Percentiles rank a stretch among this genome's conserved stretches.
Conservation (phyloP, 495 filamentous ascomycete species). For the Neurospora sp. region DNA sequence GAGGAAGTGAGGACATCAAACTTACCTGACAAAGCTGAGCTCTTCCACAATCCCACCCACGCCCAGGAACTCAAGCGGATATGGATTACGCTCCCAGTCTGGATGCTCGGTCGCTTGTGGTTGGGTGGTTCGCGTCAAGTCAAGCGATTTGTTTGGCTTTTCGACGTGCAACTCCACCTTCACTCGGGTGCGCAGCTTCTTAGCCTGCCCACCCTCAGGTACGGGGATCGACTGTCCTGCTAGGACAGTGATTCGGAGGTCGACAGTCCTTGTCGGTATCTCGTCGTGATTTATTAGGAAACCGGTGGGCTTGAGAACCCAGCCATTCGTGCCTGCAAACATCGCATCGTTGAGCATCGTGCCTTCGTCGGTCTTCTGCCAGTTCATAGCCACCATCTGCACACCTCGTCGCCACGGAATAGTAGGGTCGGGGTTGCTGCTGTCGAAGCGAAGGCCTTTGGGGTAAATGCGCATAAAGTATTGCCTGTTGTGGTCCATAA, state of each 20-base stretch:
- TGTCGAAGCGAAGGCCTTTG: slow-evolving; percentile 64
- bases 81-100: slow-evolving; percentile 23
- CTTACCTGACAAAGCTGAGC: slow-evolving; percentile 41
- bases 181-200: slow-evolving; percentile 36
- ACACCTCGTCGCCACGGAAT: slow-evolving; percentile 80
- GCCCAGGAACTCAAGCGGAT: slow-evolving; percentile 26
- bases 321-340: slow-evolving; percentile 76
- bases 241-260: slow-evolving; percentile 34
- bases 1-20: neutral
- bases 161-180: slow-evolving; percentile 76
- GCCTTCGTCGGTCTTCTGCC: slow-evolving; percentile 80
- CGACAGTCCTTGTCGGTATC: slow-evolving; percentile 19
- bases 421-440: slow-evolving; percentile 77
- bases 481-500: slow-evolving; percentile 71
- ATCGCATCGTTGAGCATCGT: slow-evolving; percentile 95
- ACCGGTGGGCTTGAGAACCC: slow-evolving; percentile 72
- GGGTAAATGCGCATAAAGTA: slow-evolving; percentile 90
- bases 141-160: slow-evolving; percentile 30
- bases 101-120: slow-evolving; percentile 29
- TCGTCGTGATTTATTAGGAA: slow-evolving; percentile 19
- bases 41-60: slow-evolving; percentile 31
- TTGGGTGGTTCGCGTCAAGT: slow-evolving; percentile 23
- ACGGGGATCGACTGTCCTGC: slow-evolving; percentile 35
- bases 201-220: slow-evolving; percentile 15
- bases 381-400: slow-evolving; percentile 91